Conservation (phyloP, 306 rosid genomes). For the Dryas drummondii region DNA sequence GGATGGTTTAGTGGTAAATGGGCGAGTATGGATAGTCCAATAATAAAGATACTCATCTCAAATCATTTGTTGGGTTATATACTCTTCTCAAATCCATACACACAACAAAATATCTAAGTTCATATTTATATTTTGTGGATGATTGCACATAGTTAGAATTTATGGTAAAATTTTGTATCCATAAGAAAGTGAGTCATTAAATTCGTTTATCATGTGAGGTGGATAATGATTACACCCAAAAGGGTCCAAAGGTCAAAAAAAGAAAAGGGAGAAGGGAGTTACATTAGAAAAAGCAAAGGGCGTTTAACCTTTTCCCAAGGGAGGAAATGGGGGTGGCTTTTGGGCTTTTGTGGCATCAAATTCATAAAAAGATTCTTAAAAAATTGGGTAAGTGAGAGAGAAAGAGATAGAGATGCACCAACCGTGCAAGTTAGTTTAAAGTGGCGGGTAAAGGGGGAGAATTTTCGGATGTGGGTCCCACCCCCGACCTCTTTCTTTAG, state of each 20-base stretch:
- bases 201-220: no score
- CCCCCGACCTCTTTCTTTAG: neutral
- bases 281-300: neutral
- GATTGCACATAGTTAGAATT: no score
- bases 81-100: no score
- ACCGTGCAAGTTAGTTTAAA: conserved; percentile 39
- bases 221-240: no score
- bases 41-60: no score
- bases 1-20: neutral
- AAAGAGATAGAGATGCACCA: conserved; percentile 22
- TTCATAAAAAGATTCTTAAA: neutral
- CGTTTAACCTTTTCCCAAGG: neutral
- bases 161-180: no score
- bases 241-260: no score
- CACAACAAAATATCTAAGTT: no score
- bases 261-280: no score
- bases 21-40: neutral
- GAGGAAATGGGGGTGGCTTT: neutral
- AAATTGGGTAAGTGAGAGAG: neutral
- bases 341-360: neutral
- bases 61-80: no score
- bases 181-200: no score
- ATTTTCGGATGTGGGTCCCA: conserved; percentile 31
- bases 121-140: no score
- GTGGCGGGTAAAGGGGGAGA: conserved; percentile 34